Evolutionary conservation across 805 yeast genomes (phyloP), one percentile per base, ranked within the genome.

Genomic region (Kazachstania bromeliacearum): DNA sequence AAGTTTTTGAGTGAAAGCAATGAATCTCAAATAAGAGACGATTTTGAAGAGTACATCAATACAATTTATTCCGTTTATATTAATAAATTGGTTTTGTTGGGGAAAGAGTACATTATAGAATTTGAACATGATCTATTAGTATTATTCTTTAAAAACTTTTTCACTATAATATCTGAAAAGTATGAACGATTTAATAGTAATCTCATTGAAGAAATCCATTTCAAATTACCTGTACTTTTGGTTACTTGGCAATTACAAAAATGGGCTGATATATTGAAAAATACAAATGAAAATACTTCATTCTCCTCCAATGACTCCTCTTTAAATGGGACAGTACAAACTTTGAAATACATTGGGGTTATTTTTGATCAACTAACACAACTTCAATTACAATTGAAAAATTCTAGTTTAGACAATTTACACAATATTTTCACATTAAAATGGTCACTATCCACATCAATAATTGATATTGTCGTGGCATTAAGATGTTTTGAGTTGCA

Each of bases 171-270:
- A 7, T 47, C 53, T 12, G 18, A 26, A 12, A 34, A 39, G 4
- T 18, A 41, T 12, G 40, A 38, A 9, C 14, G 21, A 9, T 30
- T 43, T 14, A 36, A 45, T 22, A 16, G 19, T 3, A 47, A 46
- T 5, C 36, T 48, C 7, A 22, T 45, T 3, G 21, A 34, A 19
- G 36, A 39, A n/a, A 38, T 53, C 14, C 42, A 53, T 37, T 52
- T 57, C 29, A 55, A 46, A 33, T 18, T 57, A 24, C 40, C 57
- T 15, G 45, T 52, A 2, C 29, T 55, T 16, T 27, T 51, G 9
- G 50, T 45, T 12, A 42, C 55, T 7, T 53, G 62, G 59, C 44
- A 50, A 31, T 33, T 57, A 28, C 53, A 54, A 27, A 47, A 45
- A 33, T 57, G 61, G 61, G 40, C 42, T 2, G 51, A 48, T 10